Base-by-base conservation (phyloP, 2,329 filamentous ascomycete genomes). In the Penicillium sp. region DNA sequence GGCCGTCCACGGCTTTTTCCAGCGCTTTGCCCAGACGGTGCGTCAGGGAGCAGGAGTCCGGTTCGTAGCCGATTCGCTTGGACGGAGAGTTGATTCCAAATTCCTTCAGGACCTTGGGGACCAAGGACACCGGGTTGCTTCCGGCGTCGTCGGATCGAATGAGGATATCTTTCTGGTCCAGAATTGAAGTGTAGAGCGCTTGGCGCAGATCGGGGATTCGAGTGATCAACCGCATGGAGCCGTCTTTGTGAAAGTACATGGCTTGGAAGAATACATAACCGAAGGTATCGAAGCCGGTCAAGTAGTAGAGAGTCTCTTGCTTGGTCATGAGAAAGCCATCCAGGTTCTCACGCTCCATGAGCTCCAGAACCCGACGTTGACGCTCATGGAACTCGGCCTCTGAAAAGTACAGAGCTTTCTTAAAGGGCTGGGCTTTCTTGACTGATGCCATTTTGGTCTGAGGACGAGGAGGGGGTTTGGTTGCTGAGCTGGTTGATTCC, bases 201-300 rank as follows among this genome's bases (percentile, higher is more conserved):
- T 69, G 67, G 22, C 67, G 62, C 1, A 69, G 60, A 51, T 69
- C 67, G 4, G 55, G 57, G 16, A 56, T 56, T 7, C 55, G 53
- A 22, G 67, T 70, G 49, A 70, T 69, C 24, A 70, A 49, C 2
- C 55, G 48, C 65, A 70, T 67, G 16, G 56, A 60, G 7, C 67
- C 67, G 41, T 70, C 67, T 28, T 44, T 61, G 58, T 70, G 67
- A 56, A 70, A 69, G 56, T 70, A 70, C 65, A 70, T 68, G 43
- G 67, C 66, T 53, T 70, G 67, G 52, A 70, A 70, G 57, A 70
- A 70, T 54, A 70, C 67, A 54, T 69, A 70, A n/a, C 67, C 67
- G 45, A 69, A 69, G 22, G 67, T 70, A 48, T 70, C 67, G 50
- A 61, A 70, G 31, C 67, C 67, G 4, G 67, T 69, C 35, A 70